A percentile compares a stretch with the other conserved stretches of the same genome.
phyloP scores from a whole-genome alignment of 106 monocot genomes.

The Triglochin maritima region DNA sequence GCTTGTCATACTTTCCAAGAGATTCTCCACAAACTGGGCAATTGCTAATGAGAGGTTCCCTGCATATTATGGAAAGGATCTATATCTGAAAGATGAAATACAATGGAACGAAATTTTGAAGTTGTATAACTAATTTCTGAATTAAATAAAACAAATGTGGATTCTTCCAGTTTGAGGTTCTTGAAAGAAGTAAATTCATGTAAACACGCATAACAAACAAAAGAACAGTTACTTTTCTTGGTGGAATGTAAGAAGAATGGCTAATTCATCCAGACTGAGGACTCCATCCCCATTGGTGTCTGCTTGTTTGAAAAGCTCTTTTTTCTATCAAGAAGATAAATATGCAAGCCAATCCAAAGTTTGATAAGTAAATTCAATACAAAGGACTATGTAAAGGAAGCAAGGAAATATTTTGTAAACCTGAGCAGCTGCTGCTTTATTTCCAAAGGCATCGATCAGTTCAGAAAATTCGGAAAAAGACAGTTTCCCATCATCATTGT shows the following conservation, averaged over 20 bases:
- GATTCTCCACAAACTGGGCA: slow-evolving; percentile 95
- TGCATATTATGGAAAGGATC: slow-evolving; percentile 15
- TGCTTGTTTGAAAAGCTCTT: slow-evolving; percentile 27
- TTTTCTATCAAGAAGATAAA: slow-evolving; percentile 29
- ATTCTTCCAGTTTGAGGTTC: background rate
- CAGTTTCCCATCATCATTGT: slow-evolving; percentile 73
- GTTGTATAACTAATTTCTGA: too few relatives aligned
- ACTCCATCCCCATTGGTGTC: slow-evolving; percentile 85
- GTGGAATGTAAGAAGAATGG: slow-evolving; percentile 43
- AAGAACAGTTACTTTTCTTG: slow-evolving; percentile 62
- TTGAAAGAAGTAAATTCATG: background rate
- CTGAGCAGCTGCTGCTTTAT: slow-evolving; percentile 54
- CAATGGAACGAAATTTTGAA: too few relatives aligned
- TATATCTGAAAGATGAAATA: background rate
- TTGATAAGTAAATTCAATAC: too few relatives aligned
- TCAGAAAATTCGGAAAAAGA: slow-evolving; percentile 23
- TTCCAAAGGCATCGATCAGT: slow-evolving; percentile 79
- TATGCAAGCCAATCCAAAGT: background rate
- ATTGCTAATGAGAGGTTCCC: slow-evolving; percentile 80
- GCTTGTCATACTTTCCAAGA: slow-evolving; percentile 64
- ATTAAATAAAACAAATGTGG: too few relatives aligned
- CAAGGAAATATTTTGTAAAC: slow-evolving; percentile 5
- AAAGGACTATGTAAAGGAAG: too few relatives aligned
- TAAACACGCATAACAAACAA: background rate
- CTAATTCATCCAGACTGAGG: slow-evolving; percentile 43